These are phyloP conservation scores for Alternaria gaisen DNA, from an alignment of 2,329 filamentous ascomycete genomes.

Conservation along the genomic window DNA sequence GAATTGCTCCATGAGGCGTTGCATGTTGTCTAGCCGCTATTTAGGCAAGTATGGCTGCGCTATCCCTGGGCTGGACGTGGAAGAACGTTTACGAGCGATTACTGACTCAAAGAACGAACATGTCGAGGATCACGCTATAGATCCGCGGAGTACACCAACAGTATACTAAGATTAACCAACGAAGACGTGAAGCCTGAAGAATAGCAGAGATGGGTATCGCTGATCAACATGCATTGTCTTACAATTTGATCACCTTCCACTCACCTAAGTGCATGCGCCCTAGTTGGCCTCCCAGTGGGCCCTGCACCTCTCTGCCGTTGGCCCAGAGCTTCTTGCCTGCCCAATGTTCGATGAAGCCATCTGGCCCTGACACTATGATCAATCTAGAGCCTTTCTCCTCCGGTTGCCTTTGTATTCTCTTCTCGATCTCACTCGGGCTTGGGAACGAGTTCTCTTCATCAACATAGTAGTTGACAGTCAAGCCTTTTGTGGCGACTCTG, in stretches of 20 bases:
- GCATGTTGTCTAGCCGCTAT: neutral
- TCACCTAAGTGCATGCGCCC: constrained; percentile 65
- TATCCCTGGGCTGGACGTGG: neutral
- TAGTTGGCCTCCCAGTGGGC: constrained; percentile 74
- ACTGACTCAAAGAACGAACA: neutral
- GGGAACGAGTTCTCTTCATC: constrained; percentile 81
- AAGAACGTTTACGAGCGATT: neutral
- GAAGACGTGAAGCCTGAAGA: neutral
- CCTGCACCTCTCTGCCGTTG: constrained; percentile 76
- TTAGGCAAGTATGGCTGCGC: constrained; percentile 6
- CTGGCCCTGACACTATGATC: constrained; percentile 87
- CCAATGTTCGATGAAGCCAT: constrained; percentile 84
- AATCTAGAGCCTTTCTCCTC: constrained; percentile 64
- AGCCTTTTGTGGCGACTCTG: constrained; percentile 25
- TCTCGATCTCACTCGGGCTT: constrained; percentile 49
- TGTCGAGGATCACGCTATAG: neutral
- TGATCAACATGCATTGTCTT: constrained; percentile 21
- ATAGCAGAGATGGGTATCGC: constrained; percentile 16
- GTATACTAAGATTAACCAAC: neutral
- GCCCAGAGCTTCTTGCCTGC: constrained; percentile 83
- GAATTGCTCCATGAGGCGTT: constrained; percentile 22
- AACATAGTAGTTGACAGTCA: constrained; percentile 76
- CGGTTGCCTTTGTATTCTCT: constrained; percentile 27
- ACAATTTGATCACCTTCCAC: constrained; percentile 69
- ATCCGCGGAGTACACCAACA: neutral